Conservation (phyloP, 106 monocot species). For the Apostasia shenzhenica region DNA sequence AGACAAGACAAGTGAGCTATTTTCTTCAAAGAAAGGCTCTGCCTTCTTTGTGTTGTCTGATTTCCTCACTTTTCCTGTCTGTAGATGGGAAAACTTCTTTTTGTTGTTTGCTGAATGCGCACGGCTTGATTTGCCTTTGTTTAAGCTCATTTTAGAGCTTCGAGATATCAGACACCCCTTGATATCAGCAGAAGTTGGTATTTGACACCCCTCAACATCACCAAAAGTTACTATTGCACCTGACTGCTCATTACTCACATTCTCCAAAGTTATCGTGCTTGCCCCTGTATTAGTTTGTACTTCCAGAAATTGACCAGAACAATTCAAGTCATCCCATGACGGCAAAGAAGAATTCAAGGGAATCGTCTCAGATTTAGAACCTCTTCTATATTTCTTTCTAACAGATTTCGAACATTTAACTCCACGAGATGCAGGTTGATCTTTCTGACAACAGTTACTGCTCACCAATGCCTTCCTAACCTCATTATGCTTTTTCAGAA, state of each 20-base stretch:
- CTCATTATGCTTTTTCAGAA: slow-evolving; percentile 3
- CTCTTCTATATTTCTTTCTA: slow-evolving; percentile 13
- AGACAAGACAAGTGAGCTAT: slow-evolving; percentile 5
- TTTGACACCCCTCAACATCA: background rate
- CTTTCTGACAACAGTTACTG: slow-evolving; percentile 13
- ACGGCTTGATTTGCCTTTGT: slow-evolving; percentile 12
- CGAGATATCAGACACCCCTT: slow-evolving; percentile 10
- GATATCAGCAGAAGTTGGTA: background rate
- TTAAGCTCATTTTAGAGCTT: slow-evolving; percentile 10
- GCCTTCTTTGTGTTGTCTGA: slow-evolving; percentile 4
- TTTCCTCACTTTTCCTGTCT: slow-evolving; percentile 10
- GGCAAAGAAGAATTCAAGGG: slow-evolving; percentile 5
- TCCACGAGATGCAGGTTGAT: slow-evolving; percentile 7
- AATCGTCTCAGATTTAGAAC: slow-evolving; percentile 9
- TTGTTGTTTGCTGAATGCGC: slow-evolving; percentile 5
- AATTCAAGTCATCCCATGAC: slow-evolving; percentile 7
- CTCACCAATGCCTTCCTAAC: slow-evolving; percentile 9
- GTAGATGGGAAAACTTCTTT: slow-evolving; percentile 16
- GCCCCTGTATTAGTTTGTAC: slow-evolving; percentile 8
- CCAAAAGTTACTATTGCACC: background rate
- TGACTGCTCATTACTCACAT: slow-evolving; percentile 4
- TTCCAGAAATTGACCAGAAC: slow-evolving; percentile 8
- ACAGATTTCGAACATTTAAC: slow-evolving; percentile 10
- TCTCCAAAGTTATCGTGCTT: slow-evolving; percentile 3
- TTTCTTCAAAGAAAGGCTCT: slow-evolving; percentile 10